Conservation (phyloP, 2,329 filamentous ascomycete species). For the Sporothrix pallida region DNA sequence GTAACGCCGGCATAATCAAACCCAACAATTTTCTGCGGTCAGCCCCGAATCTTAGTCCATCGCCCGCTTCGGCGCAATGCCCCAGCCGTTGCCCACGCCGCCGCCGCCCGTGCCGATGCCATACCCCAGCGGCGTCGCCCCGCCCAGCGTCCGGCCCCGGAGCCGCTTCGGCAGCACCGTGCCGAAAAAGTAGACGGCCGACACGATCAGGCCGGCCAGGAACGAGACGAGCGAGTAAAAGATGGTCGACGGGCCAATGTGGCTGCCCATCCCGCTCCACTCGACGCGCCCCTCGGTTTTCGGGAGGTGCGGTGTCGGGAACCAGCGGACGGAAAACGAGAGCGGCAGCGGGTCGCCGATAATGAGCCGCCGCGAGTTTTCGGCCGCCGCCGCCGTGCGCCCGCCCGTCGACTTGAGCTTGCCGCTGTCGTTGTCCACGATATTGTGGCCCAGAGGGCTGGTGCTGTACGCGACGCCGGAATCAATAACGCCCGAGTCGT, state of each 20-base stretch:
- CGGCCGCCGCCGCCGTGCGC: slow-evolving; percentile 14
- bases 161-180: slow-evolving; percentile 62
- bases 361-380: slow-evolving; percentile 67
- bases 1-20: slow-evolving; percentile 7
- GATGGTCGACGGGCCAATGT: slow-evolving; percentile 67
- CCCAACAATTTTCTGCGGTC: not conserved
- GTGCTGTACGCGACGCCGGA: slow-evolving; percentile 88
- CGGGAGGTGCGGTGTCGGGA: slow-evolving; percentile 74
- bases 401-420: slow-evolving; percentile 16
- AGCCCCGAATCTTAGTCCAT: slow-evolving; percentile 42
- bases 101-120: slow-evolving; percentile 56
- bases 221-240: slow-evolving; percentile 68
- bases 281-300: slow-evolving; percentile 68
- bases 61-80: slow-evolving; percentile 56
- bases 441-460: slow-evolving; percentile 67
- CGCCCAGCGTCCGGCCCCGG: slow-evolving; percentile 57
- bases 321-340: slow-evolving; percentile 84
- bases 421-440: slow-evolving; percentile 38
- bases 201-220: slow-evolving; percentile 59
- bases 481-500: slow-evolving; percentile 79
- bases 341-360: slow-evolving; percentile 86
- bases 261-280: slow-evolving; percentile 69
- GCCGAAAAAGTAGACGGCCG: slow-evolving; percentile 66
- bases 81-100: slow-evolving; percentile 63
- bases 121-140: slow-evolving; percentile 63